These are phyloP conservation scores for Didymellaceae sp. DNA, from an alignment of 2,329 filamentous ascomycete species.

Conservation along the genomic window DNA sequence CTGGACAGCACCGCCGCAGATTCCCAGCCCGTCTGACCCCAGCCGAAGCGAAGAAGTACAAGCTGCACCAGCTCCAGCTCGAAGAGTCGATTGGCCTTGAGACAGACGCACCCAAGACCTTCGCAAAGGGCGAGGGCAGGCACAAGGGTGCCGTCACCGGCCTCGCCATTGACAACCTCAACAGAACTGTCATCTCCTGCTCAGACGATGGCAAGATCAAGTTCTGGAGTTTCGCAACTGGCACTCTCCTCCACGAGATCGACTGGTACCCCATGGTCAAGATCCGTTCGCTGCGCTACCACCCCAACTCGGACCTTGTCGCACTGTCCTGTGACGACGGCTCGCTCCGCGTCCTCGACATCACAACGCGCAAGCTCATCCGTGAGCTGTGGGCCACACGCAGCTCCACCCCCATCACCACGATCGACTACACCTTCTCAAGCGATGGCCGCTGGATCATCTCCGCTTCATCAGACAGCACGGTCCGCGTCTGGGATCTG, in stretches of 20 bases:
- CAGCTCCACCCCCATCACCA: slow-evolving; percentile 49
- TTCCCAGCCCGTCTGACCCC: slow-evolving; percentile 83
- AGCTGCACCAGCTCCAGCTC: slow-evolving; percentile 67
- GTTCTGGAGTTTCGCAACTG: slow-evolving; percentile 96
- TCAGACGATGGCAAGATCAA: slow-evolving; percentile 91
- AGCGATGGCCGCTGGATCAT: slow-evolving; percentile 94
- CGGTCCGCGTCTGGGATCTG: slow-evolving; percentile 90
- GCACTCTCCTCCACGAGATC: slow-evolving; percentile 78
- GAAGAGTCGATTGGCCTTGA: slow-evolving; percentile 48
- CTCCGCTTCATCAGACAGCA: slow-evolving; percentile 79
- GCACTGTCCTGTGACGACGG: slow-evolving; percentile 89
- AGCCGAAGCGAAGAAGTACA: slow-evolving; percentile 77
- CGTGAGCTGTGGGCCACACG: slow-evolving; percentile 82
- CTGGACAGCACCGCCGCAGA: slow-evolving; percentile 82
- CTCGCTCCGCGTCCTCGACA: slow-evolving; percentile 86
- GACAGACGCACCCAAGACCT: slow-evolving; percentile 42
- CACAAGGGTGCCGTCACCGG: slow-evolving; percentile 87
- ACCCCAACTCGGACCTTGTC: slow-evolving; percentile 81
- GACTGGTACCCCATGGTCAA: slow-evolving; percentile 81
- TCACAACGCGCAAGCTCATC: slow-evolving; percentile 87
- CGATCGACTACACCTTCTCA: slow-evolving; percentile 70
- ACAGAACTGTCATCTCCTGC: slow-evolving; percentile 84
- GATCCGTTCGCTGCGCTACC: slow-evolving; percentile 79
- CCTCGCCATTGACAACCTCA: slow-evolving; percentile 85
- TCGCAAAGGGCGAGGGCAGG: slow-evolving; percentile 65